Conservation (phyloP, 2,329 filamentous ascomycete species). For the Diaporthe destruens region DNA sequence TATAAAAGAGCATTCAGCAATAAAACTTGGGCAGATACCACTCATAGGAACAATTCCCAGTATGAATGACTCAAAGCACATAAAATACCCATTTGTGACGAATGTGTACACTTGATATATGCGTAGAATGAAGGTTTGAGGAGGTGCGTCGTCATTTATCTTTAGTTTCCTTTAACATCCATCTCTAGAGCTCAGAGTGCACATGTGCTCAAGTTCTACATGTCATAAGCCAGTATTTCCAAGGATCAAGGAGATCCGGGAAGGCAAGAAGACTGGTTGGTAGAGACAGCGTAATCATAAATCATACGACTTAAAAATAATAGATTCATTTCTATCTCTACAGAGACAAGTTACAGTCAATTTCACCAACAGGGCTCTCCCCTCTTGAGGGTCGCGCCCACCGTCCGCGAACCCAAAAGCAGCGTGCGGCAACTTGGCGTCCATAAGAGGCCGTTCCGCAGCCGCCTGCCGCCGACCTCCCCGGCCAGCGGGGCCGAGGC, state of each 20-base stretch:
- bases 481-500: neutral
- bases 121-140: neutral
- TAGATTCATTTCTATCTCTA: neutral
- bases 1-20: neutral
- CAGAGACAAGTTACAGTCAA: neutral
- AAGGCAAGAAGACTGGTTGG: neutral
- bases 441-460: neutral
- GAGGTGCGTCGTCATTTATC: neutral
- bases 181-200: too few relatives aligned
- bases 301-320: neutral
- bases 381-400: neutral
- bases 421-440: neutral
- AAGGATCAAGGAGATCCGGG: neutral
- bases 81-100: too few relatives aligned
- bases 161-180: neutral
- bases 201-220: too few relatives aligned
- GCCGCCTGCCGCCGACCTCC: neutral
- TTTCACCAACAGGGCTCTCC: conserved; percentile 5
- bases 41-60: neutral
- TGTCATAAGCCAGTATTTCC: neutral
- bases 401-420: conserved; percentile 1
- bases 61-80: neutral
- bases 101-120: neutral
- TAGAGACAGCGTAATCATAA: neutral
- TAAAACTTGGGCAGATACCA: neutral